phyloP scores from a whole-genome alignment of 179 eudicot species.

The Carnegiea gigantea region DNA sequence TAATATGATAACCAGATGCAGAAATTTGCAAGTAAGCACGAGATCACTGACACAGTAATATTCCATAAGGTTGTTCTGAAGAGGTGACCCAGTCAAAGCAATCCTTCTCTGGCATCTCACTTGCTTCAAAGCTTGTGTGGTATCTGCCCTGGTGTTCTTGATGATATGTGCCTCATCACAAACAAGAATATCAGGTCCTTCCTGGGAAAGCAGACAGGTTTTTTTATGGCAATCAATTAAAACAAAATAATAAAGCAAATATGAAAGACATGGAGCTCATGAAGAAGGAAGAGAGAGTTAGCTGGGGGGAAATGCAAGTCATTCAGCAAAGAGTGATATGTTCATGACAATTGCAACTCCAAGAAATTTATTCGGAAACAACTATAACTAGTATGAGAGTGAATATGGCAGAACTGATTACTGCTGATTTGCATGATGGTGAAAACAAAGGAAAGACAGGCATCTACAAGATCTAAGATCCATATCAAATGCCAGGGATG shows the following conservation, averaged over 20 bases:
- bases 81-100: conserved; percentile 98
- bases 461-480: background rate
- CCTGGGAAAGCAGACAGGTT: conserved; percentile 46
- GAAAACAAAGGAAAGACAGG: background rate
- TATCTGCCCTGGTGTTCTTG: conserved; percentile 87
- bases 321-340: too few species aligned
- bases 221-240: background rate
- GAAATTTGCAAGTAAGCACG: background rate
- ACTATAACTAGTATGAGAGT: background rate
- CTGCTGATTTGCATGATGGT: background rate
- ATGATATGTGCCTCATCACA: conserved; percentile 99
- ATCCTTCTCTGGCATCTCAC: conserved; percentile 95
- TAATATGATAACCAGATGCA: background rate
- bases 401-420: background rate
- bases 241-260: background rate
- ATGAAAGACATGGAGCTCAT: background rate
- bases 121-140: conserved; percentile 89
- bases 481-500: background rate
- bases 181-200: conserved; percentile 96
- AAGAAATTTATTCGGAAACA: background rate
- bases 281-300: background rate
- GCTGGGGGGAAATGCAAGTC: too few species aligned
- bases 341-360: background rate
- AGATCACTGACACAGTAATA: conserved; percentile 83
- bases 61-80: conserved; percentile 99